A percentile compares a stretch with the other conserved stretches of the same genome.
Evolutionary conservation across 805 yeast species (phyloP).

Genomic region (Saturnispora diversa): DNA sequence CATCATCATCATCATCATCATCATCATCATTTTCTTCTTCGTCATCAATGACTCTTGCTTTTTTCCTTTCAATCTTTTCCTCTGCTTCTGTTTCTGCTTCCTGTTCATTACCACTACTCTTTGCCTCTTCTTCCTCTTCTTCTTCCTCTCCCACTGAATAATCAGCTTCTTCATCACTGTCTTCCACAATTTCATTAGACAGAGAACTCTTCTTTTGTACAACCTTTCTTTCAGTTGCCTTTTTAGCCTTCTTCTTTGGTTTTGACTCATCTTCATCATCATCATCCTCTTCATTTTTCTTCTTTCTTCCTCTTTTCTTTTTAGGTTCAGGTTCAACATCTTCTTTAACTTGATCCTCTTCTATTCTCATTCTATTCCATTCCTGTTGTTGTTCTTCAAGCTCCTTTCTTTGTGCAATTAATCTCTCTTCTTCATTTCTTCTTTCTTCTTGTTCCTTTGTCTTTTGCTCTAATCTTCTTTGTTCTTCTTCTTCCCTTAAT

Average conservation of each 20-base stretch:
- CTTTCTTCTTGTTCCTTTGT: conserved; percentile 38
- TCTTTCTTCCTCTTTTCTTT: conserved; percentile 26
- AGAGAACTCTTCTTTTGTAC: conserved; percentile 20
- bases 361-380: conserved; percentile 38
- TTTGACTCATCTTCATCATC: conserved; percentile 9
- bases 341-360: conserved; percentile 30
- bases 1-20: conserved; percentile 14
- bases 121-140: conserved; percentile 14
- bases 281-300: conserved; percentile 20
- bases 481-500: conserved; percentile 48
- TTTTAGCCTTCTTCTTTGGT: conserved; percentile 10
- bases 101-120: conserved; percentile 9
- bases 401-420: conserved; percentile 38
- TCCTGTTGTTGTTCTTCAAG: conserved; percentile 51
- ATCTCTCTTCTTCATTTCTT: conserved; percentile 38
- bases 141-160: conserved; percentile 17
- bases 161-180: conserved; percentile 28
- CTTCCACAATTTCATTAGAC: conserved; percentile 27
- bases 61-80: conserved; percentile 14
- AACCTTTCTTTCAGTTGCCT: conserved; percentile 12
- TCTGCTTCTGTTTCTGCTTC: conserved; percentile 10
- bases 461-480: conserved; percentile 33
- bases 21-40: conserved; percentile 20
- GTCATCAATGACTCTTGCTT: conserved; percentile 18
- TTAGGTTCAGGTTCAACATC: conserved; percentile 28